Conservation (phyloP, 140 eudicot genomes). For the Erigeron philadelphicus region DNA sequence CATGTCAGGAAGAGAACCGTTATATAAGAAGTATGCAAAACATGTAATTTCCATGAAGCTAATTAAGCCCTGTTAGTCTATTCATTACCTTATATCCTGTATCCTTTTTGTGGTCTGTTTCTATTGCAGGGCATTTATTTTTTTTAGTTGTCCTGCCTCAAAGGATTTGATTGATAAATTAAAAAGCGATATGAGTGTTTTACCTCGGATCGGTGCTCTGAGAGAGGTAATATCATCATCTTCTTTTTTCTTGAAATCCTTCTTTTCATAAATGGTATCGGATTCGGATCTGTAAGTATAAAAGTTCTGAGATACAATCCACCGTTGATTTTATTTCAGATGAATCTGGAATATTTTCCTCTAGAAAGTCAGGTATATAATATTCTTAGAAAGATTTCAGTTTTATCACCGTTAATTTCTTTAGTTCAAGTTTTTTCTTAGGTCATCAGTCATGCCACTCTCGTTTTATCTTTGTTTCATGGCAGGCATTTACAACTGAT, state of each 20-base stretch:
- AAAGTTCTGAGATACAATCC: slow-evolving; percentile 9
- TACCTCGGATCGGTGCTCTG: slow-evolving; percentile 94
- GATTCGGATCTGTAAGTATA: not conserved
- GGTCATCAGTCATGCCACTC: slow-evolving; percentile 13
- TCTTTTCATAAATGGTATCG: not conserved
- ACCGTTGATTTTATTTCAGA: slow-evolving; percentile 44
- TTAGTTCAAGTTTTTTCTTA: not conserved
- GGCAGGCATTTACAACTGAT: slow-evolving; percentile 78
- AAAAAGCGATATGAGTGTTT: slow-evolving; percentile 73
- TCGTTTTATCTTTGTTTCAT: slow-evolving; percentile 8
- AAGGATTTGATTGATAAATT: slow-evolving; percentile 64
- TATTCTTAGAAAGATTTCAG: not conserved
- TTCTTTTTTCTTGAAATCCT: slow-evolving; percentile 14
- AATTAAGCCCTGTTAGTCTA: slow-evolving; percentile 14
- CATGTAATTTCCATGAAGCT: slow-evolving; percentile 14
- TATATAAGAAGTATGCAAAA: slow-evolving; percentile 69
- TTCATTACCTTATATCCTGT: slow-evolving; percentile 16
- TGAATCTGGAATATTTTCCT: slow-evolving; percentile 93
- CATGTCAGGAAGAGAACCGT: slow-evolving; percentile 99
- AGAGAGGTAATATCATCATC: slow-evolving; percentile 60
- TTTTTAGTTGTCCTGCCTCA: slow-evolving; percentile 72
- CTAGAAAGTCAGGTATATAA: slow-evolving; percentile 75
- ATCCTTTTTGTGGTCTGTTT: slow-evolving; percentile 9
- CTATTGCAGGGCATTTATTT: slow-evolving; percentile 78
- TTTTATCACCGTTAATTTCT: not conserved